Evolutionary conservation across 495 filamentous ascomycete species (phyloP).

Genomic region (Rusavskia elegans): DNA sequence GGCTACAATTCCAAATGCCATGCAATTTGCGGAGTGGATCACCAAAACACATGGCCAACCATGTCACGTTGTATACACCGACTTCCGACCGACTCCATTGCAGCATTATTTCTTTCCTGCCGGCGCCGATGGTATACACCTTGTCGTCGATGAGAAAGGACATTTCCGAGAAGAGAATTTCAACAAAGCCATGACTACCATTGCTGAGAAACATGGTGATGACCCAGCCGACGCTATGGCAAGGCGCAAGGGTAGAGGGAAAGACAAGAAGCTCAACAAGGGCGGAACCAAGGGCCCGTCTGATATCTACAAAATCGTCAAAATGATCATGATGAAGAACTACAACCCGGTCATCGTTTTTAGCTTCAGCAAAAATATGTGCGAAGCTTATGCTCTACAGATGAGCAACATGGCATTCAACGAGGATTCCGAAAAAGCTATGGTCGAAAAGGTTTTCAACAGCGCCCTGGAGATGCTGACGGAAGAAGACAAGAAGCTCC

Average conservation of each 20-base stretch:
- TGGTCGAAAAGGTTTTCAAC: conserved; percentile 86
- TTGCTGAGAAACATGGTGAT: conserved; percentile 76
- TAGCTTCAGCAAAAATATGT: conserved; percentile 96
- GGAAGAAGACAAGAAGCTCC: conserved; percentile 72
- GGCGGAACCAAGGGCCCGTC: conserved; percentile 56
- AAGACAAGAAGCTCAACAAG: conserved; percentile 79
- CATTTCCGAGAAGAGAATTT: conserved; percentile 93
- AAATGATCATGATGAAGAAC: conserved; percentile 93
- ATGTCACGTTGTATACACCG: conserved; percentile 96
- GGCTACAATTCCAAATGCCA: conserved; percentile 97
- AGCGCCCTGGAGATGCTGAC: conserved; percentile 82
- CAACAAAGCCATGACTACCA: conserved; percentile 77
- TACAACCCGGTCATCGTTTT: conserved; percentile 98
- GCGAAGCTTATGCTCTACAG: conserved; percentile 69
- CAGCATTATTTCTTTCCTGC: conserved; percentile 97
- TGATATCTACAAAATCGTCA: conserved; percentile 93
- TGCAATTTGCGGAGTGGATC: conserved; percentile 99
- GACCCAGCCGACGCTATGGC: conserved; percentile 64
- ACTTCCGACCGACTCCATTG: conserved; percentile 88
- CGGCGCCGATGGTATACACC: conserved; percentile 82
- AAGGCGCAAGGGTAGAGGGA: conserved; percentile 70
- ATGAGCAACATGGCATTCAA: conserved; percentile 88
- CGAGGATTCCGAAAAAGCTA: conserved; percentile 84
- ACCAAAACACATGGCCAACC: conserved; percentile 92
- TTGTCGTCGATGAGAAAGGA: conserved; percentile 92